Percentiles rank a stretch among this genome's conserved stretches.
phyloP scores from a whole-genome alignment of 495 filamentous ascomycete species.

The Tuber borchii region DNA sequence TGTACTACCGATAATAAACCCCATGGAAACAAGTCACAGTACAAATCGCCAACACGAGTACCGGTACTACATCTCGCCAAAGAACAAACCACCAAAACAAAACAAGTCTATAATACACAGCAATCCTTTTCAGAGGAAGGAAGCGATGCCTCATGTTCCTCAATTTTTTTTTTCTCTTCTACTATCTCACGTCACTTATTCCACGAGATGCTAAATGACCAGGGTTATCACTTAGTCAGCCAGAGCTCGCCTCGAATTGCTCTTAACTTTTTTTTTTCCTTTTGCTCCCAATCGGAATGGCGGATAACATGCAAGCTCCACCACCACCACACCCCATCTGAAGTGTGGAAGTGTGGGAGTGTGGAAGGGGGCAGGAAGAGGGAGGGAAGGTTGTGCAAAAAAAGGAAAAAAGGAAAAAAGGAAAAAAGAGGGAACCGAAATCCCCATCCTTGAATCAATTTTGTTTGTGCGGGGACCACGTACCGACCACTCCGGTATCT shows the following conservation, averaged over 20 bases:
- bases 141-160: not conserved
- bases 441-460: not conserved
- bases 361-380: not conserved
- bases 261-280: not conserved
- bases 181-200: conserved; percentile 14
- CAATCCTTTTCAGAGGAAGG: conserved; percentile 6
- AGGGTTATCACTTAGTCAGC: conserved; percentile 25
- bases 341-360: not conserved
- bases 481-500: conserved; percentile 92
- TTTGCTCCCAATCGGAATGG: conserved; percentile 18
- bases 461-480: conserved; percentile 40
- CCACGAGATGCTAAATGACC: conserved; percentile 27
- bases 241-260: conserved; percentile 1
- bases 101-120: not conserved
- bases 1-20: not conserved
- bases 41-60: not conserved
- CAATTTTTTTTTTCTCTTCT: not conserved
- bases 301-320: conserved; percentile 6
- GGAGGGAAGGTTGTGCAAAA: not conserved
- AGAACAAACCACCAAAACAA: not conserved
- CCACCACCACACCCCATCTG: not conserved
- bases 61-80: not conserved
- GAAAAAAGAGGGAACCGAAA: not conserved
- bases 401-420: not conserved
- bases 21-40: not conserved